Conservation (phyloP, 1,284 basidiomycete species). For the Ceraceosorus guamensis region DNA sequence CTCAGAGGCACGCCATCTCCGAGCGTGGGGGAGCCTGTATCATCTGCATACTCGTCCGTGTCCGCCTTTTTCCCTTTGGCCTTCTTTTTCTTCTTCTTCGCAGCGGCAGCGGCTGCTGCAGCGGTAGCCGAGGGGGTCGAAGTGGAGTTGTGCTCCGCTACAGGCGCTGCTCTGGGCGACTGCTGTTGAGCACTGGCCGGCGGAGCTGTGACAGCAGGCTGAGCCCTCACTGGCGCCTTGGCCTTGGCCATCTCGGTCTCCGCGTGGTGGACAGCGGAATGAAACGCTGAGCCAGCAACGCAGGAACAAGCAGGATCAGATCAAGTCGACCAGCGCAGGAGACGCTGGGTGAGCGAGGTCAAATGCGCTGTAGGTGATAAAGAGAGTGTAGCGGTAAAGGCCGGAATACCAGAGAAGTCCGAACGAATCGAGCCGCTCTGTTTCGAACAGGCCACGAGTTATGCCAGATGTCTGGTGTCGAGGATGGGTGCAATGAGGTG, state of each 20-base stretch:
- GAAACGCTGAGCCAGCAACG: neutral
- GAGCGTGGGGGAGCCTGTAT: conserved; percentile 5
- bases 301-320: too few species aligned
- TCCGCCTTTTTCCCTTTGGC: conserved; percentile 31
- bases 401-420: too few species aligned
- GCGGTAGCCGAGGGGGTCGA: conserved; percentile 4
- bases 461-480: too few species aligned
- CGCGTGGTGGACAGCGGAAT: conserved; percentile 9
- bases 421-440: too few species aligned
- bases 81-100: conserved; percentile 44
- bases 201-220: neutral
- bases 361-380: too few species aligned
- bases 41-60: conserved; percentile 2
- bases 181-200: neutral
- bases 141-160: neutral
- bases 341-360: too few species aligned
- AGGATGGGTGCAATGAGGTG: too few species aligned
- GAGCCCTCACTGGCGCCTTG: conserved; percentile 21
- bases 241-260: conserved; percentile 23
- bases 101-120: conserved; percentile 16
- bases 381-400: too few species aligned
- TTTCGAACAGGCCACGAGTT: too few species aligned
- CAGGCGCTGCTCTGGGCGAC: neutral
- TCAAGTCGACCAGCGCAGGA: too few species aligned
- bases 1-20: conserved; percentile 15